These are phyloP conservation scores for Hysterangium stoloniferum DNA, from an alignment of 768 basidiomycete species.

Conservation along the genomic window DNA sequence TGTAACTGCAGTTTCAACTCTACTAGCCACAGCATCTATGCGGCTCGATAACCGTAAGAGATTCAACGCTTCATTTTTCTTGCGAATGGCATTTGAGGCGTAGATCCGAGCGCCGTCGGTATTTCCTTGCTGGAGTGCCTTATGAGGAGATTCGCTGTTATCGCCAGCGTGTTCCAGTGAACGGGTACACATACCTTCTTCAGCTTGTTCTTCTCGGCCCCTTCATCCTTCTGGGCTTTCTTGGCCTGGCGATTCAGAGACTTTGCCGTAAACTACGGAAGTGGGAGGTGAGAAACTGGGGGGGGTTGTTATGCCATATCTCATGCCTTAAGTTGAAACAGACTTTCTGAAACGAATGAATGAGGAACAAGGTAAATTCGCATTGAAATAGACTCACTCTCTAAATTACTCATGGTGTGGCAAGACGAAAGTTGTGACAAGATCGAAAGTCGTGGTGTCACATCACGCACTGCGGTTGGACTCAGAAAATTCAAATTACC, in stretches of 20 bases:
- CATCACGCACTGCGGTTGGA: not conserved
- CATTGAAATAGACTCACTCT: conserved; percentile 20
- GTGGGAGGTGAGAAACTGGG: conserved; percentile 9
- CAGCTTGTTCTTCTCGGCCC: conserved; percentile 74
- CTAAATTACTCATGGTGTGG: conserved; percentile 11
- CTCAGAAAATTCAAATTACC: too few species aligned
- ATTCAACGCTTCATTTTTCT: conserved; percentile 93
- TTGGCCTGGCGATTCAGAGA: conserved; percentile 89
- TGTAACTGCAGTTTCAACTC: conserved; percentile 97
- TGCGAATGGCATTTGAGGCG: conserved; percentile 95
- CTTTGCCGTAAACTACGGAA: conserved; percentile 90
- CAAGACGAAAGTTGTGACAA: not conserved
- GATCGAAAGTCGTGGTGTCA: not conserved
- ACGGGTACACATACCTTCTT: conserved; percentile 65
- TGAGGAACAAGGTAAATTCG: conserved; percentile 17
- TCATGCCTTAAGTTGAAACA: conserved; percentile 95
- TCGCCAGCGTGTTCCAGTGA: not conserved
- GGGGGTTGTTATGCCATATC: conserved; percentile 11
- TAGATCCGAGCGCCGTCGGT: conserved; percentile 97
- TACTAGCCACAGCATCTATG: conserved; percentile 93
- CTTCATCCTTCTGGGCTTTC: conserved; percentile 96
- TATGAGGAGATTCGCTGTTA: conserved; percentile 8
- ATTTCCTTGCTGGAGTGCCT: conserved; percentile 97
- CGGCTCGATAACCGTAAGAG: conserved; percentile 83
- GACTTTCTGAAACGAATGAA: conserved; percentile 55